Conservation (phyloP, 1,139 yeast genomes). For the Lodderomyces pseudojiufengensis region DNA sequence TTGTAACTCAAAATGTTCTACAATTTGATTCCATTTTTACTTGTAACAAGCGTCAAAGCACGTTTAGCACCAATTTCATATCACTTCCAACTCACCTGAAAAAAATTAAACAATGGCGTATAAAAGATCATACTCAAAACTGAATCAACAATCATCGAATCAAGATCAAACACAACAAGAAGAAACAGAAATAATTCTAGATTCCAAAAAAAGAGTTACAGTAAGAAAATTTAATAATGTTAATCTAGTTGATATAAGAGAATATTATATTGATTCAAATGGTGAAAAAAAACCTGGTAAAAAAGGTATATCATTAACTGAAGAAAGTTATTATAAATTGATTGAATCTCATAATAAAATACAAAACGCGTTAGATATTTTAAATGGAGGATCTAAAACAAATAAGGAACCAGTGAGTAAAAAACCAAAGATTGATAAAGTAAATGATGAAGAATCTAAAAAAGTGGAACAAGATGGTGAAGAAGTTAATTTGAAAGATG, state of each 20-base stretch:
- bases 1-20: too few relatives aligned
- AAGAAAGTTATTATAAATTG: constrained; percentile 62
- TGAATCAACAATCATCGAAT: not conserved
- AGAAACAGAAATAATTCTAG: constrained; percentile 34
- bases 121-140: constrained; percentile 6
- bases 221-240: constrained; percentile 66
- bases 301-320: constrained; percentile 79
- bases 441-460: constrained; percentile 5
- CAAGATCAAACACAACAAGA: constrained; percentile 8
- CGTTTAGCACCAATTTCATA: too few relatives aligned
- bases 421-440: constrained; percentile 10
- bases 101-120: constrained; percentile 6
- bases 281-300: constrained; percentile 70
- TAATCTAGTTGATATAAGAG: constrained; percentile 74
- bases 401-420: constrained; percentile 5
- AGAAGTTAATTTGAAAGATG: constrained; percentile 8
- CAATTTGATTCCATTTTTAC: too few relatives aligned
- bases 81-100: too few relatives aligned
- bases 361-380: constrained; percentile 51
- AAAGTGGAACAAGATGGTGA: constrained; percentile 6
- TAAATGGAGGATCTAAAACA: constrained; percentile 28
- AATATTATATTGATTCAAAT: constrained; percentile 63
- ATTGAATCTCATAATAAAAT: constrained; percentile 53
- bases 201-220: constrained; percentile 66
- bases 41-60: too few relatives aligned